A percentile compares a stretch with the other conserved stretches of the same genome.
Evolutionary conservation across 2,329 filamentous ascomycete genomes (phyloP).

Genomic region (Byssothecium circinans): DNA sequence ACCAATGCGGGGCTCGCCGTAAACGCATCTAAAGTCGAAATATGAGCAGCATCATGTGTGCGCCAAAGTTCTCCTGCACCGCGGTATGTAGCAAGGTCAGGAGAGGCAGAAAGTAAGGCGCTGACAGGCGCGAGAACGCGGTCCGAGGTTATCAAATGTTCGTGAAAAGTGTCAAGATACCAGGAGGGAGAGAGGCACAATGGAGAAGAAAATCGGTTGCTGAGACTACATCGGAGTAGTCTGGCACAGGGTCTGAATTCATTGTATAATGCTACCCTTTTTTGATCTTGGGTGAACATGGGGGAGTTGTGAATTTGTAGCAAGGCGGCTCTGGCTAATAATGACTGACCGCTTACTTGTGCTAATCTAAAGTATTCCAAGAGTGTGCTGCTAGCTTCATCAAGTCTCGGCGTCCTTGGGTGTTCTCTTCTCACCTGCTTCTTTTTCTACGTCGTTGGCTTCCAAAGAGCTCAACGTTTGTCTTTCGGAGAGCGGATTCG

Average conservation of each 20-base stretch:
- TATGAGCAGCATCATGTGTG: slow-evolving; percentile 15
- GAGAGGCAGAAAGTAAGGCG: slow-evolving; percentile 26
- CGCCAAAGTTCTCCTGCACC: slow-evolving; percentile 20
- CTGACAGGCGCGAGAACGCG: slow-evolving; percentile 25
- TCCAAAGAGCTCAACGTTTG: too few relatives aligned
- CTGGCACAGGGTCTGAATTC: slow-evolving; percentile 4
- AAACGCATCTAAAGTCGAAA: slow-evolving; percentile 18
- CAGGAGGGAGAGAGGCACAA: slow-evolving; percentile 5
- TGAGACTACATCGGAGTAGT: slow-evolving; percentile 15
- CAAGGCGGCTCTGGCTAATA: too few relatives aligned
- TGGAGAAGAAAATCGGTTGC: slow-evolving; percentile 15
- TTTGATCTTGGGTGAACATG: too few relatives aligned
- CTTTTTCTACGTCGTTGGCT: too few relatives aligned
- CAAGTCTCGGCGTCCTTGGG: too few relatives aligned
- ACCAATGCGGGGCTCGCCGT: slow-evolving; percentile 19
- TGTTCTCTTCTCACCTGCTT: too few relatives aligned
- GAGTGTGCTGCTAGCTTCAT: too few relatives aligned
- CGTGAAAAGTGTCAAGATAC: slow-evolving; percentile 12
- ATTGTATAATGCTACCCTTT: too few relatives aligned
- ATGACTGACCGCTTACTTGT: too few relatives aligned
- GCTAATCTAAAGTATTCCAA: too few relatives aligned
- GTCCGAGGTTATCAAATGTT: slow-evolving; percentile 15
- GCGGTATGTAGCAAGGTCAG: slow-evolving; percentile 28
- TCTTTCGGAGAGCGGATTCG: too few relatives aligned
- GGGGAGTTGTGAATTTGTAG: too few relatives aligned